phyloP scores from a whole-genome alignment of 345 rosid species.

The Populus ilicifolia region DNA sequence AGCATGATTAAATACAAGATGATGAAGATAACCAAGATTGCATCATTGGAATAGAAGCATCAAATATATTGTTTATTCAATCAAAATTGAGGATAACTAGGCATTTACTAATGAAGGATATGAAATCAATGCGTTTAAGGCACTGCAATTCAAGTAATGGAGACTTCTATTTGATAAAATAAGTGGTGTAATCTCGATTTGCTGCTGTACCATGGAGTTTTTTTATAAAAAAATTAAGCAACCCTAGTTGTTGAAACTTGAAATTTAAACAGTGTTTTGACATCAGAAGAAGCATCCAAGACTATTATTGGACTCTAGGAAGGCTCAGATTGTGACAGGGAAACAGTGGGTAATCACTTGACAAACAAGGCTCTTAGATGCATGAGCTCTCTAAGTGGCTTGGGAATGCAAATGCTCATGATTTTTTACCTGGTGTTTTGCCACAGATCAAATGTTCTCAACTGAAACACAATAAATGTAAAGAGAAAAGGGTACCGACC shows the following conservation, averaged over 20 bases:
- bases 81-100: conserved; percentile 29
- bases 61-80: conserved; percentile 43
- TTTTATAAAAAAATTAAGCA: conserved; percentile 18
- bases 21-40: conserved; percentile 29
- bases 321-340: conserved; percentile 47
- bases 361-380: conserved; percentile 32
- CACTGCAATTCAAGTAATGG: conserved; percentile 43
- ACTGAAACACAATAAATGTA: conserved; percentile 19
- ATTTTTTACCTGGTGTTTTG: conserved; percentile 22
- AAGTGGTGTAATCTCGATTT: conserved; percentile 30
- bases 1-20: not conserved
- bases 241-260: conserved; percentile 68
- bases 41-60: conserved; percentile 66
- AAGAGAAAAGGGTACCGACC: not conserved
- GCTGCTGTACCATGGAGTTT: conserved; percentile 12
- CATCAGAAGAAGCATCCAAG: conserved; percentile 52
- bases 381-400: conserved; percentile 26
- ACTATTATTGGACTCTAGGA: conserved; percentile 39
- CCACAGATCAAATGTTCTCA: conserved; percentile 20
- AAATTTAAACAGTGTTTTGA: conserved; percentile 37
- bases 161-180: conserved; percentile 53
- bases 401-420: conserved; percentile 29
- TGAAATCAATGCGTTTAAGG: conserved; percentile 59
- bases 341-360: conserved; percentile 41
- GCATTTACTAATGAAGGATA: conserved; percentile 22